Evolutionary conservation across 1,284 basidiomycete genomes (phyloP).

Genomic region (Peniophora sp.): DNA sequence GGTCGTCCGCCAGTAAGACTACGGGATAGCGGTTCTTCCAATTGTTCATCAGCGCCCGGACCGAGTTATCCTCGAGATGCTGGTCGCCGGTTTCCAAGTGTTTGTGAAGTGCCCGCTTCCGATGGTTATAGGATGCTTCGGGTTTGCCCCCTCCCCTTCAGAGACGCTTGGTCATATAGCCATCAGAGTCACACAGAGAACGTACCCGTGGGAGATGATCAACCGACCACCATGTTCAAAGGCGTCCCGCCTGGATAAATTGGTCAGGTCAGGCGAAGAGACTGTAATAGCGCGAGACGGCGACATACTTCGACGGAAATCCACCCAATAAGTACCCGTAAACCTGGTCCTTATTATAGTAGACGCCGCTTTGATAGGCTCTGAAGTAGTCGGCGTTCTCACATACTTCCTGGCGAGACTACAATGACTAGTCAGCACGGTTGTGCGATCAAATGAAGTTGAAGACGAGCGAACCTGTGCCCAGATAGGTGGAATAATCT

Average conservation of each 20-base stretch:
- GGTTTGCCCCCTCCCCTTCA: constrained; percentile 56
- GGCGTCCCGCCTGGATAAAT: constrained; percentile 47
- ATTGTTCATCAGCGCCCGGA: constrained; percentile 56
- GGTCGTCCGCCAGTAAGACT: constrained; percentile 63
- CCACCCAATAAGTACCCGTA: constrained; percentile 69
- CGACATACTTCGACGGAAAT: constrained; percentile 50
- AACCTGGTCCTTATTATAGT: constrained; percentile 49
- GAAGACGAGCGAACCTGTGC: constrained; percentile 21
- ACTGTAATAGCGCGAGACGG: constrained; percentile 2
- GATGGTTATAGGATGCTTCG: constrained; percentile 37
- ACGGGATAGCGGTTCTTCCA: constrained; percentile 44
- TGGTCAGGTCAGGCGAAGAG: constrained; percentile 1
- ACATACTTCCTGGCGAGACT: constrained; percentile 78
- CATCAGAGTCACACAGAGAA: too few species aligned
- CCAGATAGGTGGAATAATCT: constrained; percentile 25
- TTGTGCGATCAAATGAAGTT: too few species aligned
- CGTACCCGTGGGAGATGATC: constrained; percentile 75
- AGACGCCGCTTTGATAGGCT: constrained; percentile 72
- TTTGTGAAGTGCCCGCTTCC: constrained; percentile 22
- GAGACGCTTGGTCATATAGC: too few species aligned
- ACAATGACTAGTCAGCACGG: background rate
- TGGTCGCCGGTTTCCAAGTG: constrained; percentile 34
- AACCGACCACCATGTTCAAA: constrained; percentile 56
- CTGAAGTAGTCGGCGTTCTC: constrained; percentile 69
- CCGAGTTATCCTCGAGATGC: constrained; percentile 55